A percentile compares a stretch with the other conserved stretches of the same genome.
Conservation (phyloP, 345 rosid species). For the Euphorbia tirucalli region DNA sequence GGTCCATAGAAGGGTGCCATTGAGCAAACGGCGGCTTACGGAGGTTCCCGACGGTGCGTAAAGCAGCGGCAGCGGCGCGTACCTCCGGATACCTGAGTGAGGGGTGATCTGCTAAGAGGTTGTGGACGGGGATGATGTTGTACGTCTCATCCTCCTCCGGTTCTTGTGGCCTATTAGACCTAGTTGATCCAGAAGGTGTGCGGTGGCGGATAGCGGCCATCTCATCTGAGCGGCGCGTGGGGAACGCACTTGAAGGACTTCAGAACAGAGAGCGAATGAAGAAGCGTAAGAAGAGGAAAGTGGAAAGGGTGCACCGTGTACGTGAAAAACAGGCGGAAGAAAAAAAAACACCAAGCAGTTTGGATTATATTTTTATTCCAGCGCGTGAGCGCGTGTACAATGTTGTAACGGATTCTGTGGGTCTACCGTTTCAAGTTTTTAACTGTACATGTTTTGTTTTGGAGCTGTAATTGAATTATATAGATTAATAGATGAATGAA, state of each 20-base stretch:
- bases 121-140: slow-evolving; percentile 88
- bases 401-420: background rate
- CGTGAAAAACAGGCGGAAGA: background rate
- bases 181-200: slow-evolving; percentile 26
- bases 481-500: background rate
- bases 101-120: slow-evolving; percentile 93
- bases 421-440: background rate
- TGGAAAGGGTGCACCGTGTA: background rate
- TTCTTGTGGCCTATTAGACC: slow-evolving; percentile 24
- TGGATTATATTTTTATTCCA: background rate
- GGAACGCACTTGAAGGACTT: background rate
- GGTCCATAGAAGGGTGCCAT: slow-evolving; percentile 81
- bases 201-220: slow-evolving; percentile 41
- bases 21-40: slow-evolving; percentile 66
- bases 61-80: slow-evolving; percentile 84
- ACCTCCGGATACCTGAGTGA: slow-evolving; percentile 90
- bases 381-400: background rate
- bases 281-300: background rate
- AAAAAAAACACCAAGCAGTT: no score
- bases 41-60: slow-evolving; percentile 78
- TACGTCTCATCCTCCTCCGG: slow-evolving; percentile 56
- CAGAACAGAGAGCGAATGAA: background rate
- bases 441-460: background rate
- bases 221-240: slow-evolving; percentile 1
- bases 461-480: background rate